Base-by-base conservation (phyloP, 768 basidiomycete genomes). In the Lentinula guzmanii region DNA sequence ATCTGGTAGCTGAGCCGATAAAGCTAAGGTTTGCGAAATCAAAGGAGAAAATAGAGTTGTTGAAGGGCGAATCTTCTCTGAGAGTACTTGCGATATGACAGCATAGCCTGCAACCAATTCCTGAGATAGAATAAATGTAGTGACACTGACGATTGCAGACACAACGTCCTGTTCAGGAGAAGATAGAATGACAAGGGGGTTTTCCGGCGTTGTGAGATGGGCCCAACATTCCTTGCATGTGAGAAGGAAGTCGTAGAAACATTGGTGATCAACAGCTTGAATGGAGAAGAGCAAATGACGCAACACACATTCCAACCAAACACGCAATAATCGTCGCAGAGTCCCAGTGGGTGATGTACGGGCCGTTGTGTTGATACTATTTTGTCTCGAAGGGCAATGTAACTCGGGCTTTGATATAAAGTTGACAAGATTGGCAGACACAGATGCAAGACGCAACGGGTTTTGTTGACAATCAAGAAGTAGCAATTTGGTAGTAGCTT, bases 401-500 rank as follows among this genome's bases (percentile, higher is more conserved):
- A 60, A 21, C 3, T 59, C 16, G 15, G 55, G 41, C 9, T 41
- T 41, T 11, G 58, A 59, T 33, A 61, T 21, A 64, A 53, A 65
- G 24, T 61, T 61, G 41, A 71, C 69, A n/a, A 81, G 61, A 10
- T 71, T 63, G 51, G 63, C 60, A 59, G 70, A 61, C 53, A 77
- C 66, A 39, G 60, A 41, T 52, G 77, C 64, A 67, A 76, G 71
- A 72, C 48, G 48, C 45, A 52, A n/a, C 8, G 59, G 59, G 13
- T 60, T 35, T 41, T 52, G 18, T n/a, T 28, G 45, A 39, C 57
- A 48, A 41, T 58, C 45, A 18, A 37, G 24, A 28, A 42, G 42
- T 2, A 60, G 21, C 16, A 82, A 67, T 7, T 68, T 76, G 39
- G 73, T 67, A 15, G 79, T 64, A 9, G 76, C 77, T 64, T 75